phyloP scores from a whole-genome alignment of 1,284 basidiomycete genomes.

The Cutaneotrichosporon cavernicola region DNA sequence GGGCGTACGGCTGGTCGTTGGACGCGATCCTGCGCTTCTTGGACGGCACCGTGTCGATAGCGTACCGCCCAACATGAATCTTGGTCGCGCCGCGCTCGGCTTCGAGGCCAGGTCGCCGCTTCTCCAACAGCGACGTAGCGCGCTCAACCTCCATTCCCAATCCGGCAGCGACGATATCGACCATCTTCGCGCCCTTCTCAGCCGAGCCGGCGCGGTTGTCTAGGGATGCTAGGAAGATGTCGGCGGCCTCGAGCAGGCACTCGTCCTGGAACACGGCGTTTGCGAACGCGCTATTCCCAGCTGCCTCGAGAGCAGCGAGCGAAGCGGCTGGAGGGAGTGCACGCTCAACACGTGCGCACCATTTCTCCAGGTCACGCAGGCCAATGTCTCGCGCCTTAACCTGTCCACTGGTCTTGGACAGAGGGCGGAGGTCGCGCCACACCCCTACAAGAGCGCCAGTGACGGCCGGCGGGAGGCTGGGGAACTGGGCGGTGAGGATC shows the following conservation, averaged over 20 bases:
- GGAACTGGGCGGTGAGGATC: conserved; percentile 69
- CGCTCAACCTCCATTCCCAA: conserved; percentile 67
- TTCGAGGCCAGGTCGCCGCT: conserved; percentile 68
- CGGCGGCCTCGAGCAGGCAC: conserved; percentile 82
- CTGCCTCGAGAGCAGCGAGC: conserved; percentile 33
- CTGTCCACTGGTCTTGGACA: conserved; percentile 48
- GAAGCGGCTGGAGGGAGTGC: conserved; percentile 57
- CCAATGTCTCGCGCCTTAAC: conserved; percentile 60
- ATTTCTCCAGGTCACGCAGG: conserved; percentile 83
- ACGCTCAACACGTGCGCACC: conserved; percentile 71
- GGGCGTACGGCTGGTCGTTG: conserved; percentile 68
- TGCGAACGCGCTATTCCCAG: conserved; percentile 60
- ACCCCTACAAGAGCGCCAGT: conserved; percentile 40
- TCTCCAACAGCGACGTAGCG: conserved; percentile 59
- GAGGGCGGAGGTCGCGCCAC: conserved; percentile 45
- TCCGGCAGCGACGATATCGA: conserved; percentile 60
- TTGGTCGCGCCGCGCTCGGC: conserved; percentile 60
- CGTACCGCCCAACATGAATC: conserved; percentile 41
- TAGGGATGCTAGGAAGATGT: conserved; percentile 81
- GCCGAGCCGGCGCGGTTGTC: conserved; percentile 57
- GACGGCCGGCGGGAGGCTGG: conserved; percentile 59
- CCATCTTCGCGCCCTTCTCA: conserved; percentile 40
- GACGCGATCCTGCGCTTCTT: conserved; percentile 18
- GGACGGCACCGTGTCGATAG: conserved; percentile 25
- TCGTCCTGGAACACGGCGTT: conserved; percentile 83